A percentile compares a stretch with the other conserved stretches of the same genome.
Conservation (phyloP, 2,329 filamentous ascomycete species). For the Claviceps spartinae region DNA sequence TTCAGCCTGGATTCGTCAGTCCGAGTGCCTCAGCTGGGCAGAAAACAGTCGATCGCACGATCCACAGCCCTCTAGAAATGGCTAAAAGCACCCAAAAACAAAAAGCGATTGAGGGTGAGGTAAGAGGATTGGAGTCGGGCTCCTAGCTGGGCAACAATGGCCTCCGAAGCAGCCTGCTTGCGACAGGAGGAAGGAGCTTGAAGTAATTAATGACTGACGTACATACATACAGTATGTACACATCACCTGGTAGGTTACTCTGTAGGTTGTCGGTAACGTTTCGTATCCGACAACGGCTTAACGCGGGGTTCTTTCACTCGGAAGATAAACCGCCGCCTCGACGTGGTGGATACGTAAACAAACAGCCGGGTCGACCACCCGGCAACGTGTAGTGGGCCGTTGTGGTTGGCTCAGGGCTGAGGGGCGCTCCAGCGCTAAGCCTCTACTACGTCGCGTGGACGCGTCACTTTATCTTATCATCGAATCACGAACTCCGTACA, state of each 20-base stretch:
- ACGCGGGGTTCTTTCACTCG: constrained; percentile 11
- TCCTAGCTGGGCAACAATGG: not conserved
- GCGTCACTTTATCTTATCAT: not conserved
- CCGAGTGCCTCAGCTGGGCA: not conserved
- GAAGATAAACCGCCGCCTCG: constrained; percentile 1
- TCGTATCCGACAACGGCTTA: not conserved
- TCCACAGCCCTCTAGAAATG: not conserved
- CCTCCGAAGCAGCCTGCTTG: not conserved
- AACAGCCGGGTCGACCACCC: constrained; percentile 10
- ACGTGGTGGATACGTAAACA: constrained; percentile 11
- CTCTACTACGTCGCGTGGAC: too few relatives aligned
- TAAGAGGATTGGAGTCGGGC: not conserved
- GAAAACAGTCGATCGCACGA: not conserved
- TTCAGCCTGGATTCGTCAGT: not conserved
- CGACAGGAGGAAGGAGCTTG: not conserved
- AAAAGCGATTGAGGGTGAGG: not conserved
- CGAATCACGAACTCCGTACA: too few relatives aligned
- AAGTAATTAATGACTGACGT: not conserved
- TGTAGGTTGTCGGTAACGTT: not conserved
- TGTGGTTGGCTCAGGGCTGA: constrained; percentile 3
- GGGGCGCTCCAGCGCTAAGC: not conserved
- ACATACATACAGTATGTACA: not conserved
- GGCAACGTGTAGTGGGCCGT: constrained; percentile 8
- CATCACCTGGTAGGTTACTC: not conserved
- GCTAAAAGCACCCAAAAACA: not conserved